Base-by-base conservation (phyloP, 148 eudicot species). In the Heliosperma pusillum region DNA sequence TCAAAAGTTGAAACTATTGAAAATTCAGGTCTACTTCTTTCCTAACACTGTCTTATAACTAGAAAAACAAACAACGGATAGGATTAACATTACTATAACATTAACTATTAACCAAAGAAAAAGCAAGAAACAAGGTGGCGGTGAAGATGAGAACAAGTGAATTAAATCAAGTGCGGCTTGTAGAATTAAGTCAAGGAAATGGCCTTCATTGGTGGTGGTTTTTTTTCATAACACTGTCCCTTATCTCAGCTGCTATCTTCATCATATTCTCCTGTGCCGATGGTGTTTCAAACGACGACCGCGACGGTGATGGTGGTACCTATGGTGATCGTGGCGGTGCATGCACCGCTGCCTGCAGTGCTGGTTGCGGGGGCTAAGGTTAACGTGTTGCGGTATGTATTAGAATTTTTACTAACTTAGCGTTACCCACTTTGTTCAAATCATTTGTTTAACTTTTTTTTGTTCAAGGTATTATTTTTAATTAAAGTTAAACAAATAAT, bases 261-360 rank as follows among this genome's bases (percentile, higher is more conserved):
- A 67, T 66, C 20, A 65, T 88, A 42, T 82, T 84, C 70, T 76
- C 82, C 0, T 88, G 91, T 40, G 84, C 87, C 0, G 85, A 75
- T 52, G 89, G 91, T 1, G 84, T 82, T 6, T 74, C 89, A 4
- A 70, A 70, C 2, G 83, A 82, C 70, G 81, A 82, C 53, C 73
- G 71, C 25, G 50, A 26, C 19, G 57, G 73, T 17, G 24, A 11
- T 70, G 73, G 73, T 52, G 73, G 22, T 19, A 71, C 56, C 0
- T 50, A 84, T 0, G 79, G 71, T 3, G 74, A 77, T 21, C 80
- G 76, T 1, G 77, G 73, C 22, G 64, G 77, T 10, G 36, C 61
- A 10, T 72, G 78, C 16, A 71, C 79, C 0, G 33, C 80, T 12
- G 81, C 72, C 0, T 83, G 86, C 10, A 76, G 79, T 22, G 83